Base-by-base conservation (phyloP, 2,329 filamentous ascomycete genomes). In the Fusarium humuli region DNA sequence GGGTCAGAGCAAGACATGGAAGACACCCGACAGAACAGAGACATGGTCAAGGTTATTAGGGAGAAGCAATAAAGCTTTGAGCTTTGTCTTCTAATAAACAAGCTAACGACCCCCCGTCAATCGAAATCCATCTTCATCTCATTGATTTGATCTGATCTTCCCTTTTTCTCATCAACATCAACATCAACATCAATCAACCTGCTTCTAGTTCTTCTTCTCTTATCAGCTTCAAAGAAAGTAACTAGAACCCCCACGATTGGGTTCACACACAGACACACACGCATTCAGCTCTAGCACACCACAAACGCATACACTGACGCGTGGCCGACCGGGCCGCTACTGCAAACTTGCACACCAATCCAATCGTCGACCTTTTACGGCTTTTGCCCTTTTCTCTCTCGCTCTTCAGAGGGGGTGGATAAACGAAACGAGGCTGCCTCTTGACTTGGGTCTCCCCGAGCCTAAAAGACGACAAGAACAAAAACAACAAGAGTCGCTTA, bases 221-320 rank as follows among this genome's bases (percentile, higher is more conserved):
- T 63, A 65, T 56, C 30, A 65, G 44, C 29, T 29, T 30, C 56
- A 55, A n/a, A 23, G 34, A 42, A 32, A 48, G n/a, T 10, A 30
- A 37, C 34, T 37, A 37, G 34, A 44, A 42, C 66, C 67, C 67
- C 67, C 62, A 70, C 67, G 55, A 69, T 65, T 60, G 54, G 45
- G 32, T 52, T 40, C 44, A 60, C 60, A 55, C 53, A 48, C 52
- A 58, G 23, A 25, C 47, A 37, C 61, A 52, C 42, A 58, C 56
- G 22, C 44, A 46, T 46, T 27, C 44, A 41, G 48, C 53, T 58
- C 29, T n/a, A 47, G 45, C 49, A 27, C 49, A 53, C 49, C 49
- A 29, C 49, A 53, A 41, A 29, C 53, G 49, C 8, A 25, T 37
- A 57, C 34, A 11, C 49, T 27, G 49, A 53, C 49, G 49, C 49